These are phyloP conservation scores for Sicyos edulis DNA, from an alignment of 306 rosid species.

Conservation along the genomic window DNA sequence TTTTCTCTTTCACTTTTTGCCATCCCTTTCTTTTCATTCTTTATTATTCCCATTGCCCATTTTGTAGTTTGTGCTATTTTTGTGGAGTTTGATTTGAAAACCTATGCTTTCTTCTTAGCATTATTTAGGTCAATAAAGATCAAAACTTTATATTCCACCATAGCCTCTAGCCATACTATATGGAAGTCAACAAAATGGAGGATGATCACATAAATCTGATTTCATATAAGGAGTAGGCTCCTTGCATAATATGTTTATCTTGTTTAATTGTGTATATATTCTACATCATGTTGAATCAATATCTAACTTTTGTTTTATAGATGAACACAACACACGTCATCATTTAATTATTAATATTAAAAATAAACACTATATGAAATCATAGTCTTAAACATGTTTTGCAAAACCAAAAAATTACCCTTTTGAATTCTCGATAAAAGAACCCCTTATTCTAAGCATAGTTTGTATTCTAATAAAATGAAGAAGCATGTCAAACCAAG, in stretches of 20 bases:
- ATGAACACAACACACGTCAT: background rate
- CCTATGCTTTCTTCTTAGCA: background rate
- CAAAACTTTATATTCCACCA: background rate
- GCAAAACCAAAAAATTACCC: background rate
- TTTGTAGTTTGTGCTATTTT: background rate
- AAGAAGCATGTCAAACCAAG: background rate
- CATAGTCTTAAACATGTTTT: background rate
- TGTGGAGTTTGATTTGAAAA: constrained; percentile 15
- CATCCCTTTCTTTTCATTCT: constrained; percentile 4
- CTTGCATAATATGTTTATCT: too few relatives aligned
- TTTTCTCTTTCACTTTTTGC: background rate
- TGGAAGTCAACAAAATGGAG: background rate
- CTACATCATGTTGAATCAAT: background rate
- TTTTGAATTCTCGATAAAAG: too few relatives aligned
- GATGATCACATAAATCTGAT: background rate
- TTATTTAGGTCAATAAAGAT: background rate
- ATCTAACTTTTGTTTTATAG: too few relatives aligned
- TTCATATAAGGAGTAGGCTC: background rate
- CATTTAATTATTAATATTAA: background rate
- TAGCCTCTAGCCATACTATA: background rate
- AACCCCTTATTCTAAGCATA: background rate
- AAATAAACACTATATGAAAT: too few relatives aligned
- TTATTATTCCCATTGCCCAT: background rate
- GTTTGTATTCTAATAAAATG: background rate
- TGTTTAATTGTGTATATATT: background rate